phyloP scores from a whole-genome alignment of 306 rosid species.

The Vicia villosa region DNA sequence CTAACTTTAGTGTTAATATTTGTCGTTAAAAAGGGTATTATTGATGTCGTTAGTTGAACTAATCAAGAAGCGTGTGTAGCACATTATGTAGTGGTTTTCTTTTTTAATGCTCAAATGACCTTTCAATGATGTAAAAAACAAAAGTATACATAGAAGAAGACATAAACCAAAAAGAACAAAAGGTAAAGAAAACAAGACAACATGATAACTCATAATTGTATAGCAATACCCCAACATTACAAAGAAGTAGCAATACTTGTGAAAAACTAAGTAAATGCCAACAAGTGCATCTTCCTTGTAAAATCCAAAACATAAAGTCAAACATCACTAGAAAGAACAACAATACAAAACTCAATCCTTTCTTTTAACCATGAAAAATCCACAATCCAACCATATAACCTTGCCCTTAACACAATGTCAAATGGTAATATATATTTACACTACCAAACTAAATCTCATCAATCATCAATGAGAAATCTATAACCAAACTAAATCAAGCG shows the following conservation, averaged over 20 bases:
- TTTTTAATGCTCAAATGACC: conserved; percentile 21
- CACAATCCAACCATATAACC: conserved; percentile 36
- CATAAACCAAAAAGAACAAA: not conserved
- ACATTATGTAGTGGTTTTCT: conserved; percentile 15
- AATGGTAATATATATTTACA: conserved; percentile 36
- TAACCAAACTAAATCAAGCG: conserved; percentile 45
- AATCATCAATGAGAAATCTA: conserved; percentile 26
- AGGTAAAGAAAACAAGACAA: not conserved
- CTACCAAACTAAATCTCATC: conserved; percentile 36
- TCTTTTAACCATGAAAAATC: conserved; percentile 9
- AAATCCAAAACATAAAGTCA: conserved; percentile 28
- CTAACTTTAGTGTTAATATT: not conserved
- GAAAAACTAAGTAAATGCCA: conserved; percentile 38
- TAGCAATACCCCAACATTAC: conserved; percentile 25
- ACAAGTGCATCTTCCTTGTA: conserved; percentile 20
- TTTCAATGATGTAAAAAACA: not conserved
- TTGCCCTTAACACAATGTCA: conserved; percentile 34
- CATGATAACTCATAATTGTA: conserved; percentile 16
- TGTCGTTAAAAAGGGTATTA: not conserved
- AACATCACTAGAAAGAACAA: conserved; percentile 26
- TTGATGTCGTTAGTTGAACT: not conserved
- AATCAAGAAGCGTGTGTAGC: not conserved
- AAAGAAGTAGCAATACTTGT: conserved; percentile 35
- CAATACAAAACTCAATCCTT: conserved; percentile 18
- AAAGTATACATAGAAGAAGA: not conserved